Base-by-base conservation (phyloP, 352 stramenopile species). In the Phytopythium aichiense region DNA sequence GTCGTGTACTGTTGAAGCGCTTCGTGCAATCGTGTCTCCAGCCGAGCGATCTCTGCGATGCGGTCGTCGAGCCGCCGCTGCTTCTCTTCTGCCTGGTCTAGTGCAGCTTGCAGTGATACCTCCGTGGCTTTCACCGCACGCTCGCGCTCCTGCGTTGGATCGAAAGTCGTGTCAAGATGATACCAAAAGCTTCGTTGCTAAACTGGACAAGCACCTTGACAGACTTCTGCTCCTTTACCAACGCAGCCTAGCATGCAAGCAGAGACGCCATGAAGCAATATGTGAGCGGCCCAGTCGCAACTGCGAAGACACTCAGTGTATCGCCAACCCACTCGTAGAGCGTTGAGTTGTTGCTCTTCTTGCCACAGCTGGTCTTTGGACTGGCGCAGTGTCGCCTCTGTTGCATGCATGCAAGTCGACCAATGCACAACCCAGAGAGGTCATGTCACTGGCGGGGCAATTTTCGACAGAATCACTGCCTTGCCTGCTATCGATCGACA, bases 11-110 rank as follows among this genome's bases (percentile, higher is more conserved):
- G 56, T 16, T 66, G 56, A 31, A 84, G 64, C 6, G 72, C 74
- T 1, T 84, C 65, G n/a, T 83, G 73, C 5, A 83, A 52, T n/a
- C 77, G 73, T 7, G 64, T 35, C 60, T 87, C 77, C 9, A 87
- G 64, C 2, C 62, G 58, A 38, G 69, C 70, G 38, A 87, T 77
- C 30, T 83, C 66, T 22, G 72, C 46, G 33, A 83, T 81, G 5
- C 71, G 71, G 7, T 30, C 20, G 33, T 83, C 73, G 12, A 84
- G 58, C n/a, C 58, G 57, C 5, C 20, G 62, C 38, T 81, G 68
- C 53, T 84, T 84, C 7, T 72, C 61, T 0, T 55, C 45, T 7
- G 68, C 61, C 8, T 74, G 73, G 1, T 78, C 64, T 38, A 67
- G 52, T 35, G 73, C 63, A 22, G 73, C 71, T 42, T 83, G 60